These are phyloP conservation scores for Platanthera zijinensis DNA, from an alignment of 106 monocot species.

Conservation along the genomic window DNA sequence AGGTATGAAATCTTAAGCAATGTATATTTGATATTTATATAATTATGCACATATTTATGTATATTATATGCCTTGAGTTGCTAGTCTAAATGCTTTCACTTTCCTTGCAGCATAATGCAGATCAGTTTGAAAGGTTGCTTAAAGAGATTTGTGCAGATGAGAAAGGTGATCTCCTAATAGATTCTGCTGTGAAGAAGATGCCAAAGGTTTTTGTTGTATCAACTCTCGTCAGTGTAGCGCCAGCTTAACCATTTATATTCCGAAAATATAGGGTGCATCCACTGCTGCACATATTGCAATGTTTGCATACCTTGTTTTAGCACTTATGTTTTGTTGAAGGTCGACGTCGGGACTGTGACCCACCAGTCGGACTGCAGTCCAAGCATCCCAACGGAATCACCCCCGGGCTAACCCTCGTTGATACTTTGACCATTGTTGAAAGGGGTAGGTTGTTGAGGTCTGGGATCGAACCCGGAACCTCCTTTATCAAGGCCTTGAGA, in stretches of 20 bases:
- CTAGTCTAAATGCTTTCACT: neutral
- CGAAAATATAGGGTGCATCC: slow-evolving; percentile 86
- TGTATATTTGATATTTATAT: too few species aligned
- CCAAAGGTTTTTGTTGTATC: slow-evolving; percentile 99
- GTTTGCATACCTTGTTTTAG: neutral
- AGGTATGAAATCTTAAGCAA: slow-evolving; percentile 35
- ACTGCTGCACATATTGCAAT: neutral
- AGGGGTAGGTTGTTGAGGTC: too few species aligned
- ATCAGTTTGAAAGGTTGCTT: slow-evolving; percentile 86
- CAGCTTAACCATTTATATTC: slow-evolving; percentile 98
- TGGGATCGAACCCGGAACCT: too few species aligned
- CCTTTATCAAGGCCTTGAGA: too few species aligned
- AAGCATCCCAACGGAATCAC: too few species aligned
- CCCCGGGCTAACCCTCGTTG: too few species aligned
- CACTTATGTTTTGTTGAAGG: too few species aligned
- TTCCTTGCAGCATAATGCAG: slow-evolving; percentile 95
- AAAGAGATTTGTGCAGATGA: slow-evolving; percentile 98
- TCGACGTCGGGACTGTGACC: too few species aligned
- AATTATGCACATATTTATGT: too few species aligned
- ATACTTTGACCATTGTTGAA: too few species aligned
- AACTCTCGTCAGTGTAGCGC: slow-evolving; percentile 80
- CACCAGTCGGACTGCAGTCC: too few species aligned
- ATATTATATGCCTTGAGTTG: too few species aligned
- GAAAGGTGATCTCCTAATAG: slow-evolving; percentile 92
- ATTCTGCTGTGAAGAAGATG: slow-evolving; percentile 82